Percentiles rank a stretch among this genome's conserved stretches.
phyloP scores from a whole-genome alignment of 768 basidiomycete species.

The Sporobolomyces pararoseus region DNA sequence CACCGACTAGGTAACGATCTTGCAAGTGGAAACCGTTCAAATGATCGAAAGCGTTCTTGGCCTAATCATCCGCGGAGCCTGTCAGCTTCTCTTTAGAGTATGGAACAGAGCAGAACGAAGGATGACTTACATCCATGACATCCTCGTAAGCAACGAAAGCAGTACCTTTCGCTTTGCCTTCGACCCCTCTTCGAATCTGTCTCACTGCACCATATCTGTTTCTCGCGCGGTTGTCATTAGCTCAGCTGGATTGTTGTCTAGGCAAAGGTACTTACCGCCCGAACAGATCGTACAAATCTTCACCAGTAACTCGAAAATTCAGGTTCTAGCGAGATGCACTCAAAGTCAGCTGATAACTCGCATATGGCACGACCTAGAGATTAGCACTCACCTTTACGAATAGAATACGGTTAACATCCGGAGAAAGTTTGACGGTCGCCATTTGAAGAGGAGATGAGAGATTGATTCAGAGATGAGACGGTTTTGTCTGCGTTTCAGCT shows the following conservation, averaged over 20 bases:
- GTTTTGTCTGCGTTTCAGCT: too few relatives aligned
- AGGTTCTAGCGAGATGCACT: slow-evolving; percentile 56
- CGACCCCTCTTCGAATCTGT: slow-evolving; percentile 88
- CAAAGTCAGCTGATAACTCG: background rate
- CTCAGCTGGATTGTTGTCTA: too few relatives aligned
- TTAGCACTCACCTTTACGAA: slow-evolving; percentile 62
- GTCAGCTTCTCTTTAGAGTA: background rate
- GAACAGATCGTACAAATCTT: slow-evolving; percentile 93
- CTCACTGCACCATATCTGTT: slow-evolving; percentile 68
- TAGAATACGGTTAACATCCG: slow-evolving; percentile 83
- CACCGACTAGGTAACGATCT: slow-evolving; percentile 89
- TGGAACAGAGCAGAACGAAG: too few relatives aligned
- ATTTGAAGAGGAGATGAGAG: slow-evolving; percentile 1
- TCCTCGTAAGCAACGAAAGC: slow-evolving; percentile 96
- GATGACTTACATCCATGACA: slow-evolving; percentile 73
- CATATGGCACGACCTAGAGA: background rate
- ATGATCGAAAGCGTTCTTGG: slow-evolving; percentile 93
- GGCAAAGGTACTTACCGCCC: slow-evolving; percentile 63
- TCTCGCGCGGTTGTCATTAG: too few relatives aligned
- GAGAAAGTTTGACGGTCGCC: slow-evolving; percentile 70
- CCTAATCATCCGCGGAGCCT: slow-evolving; percentile 54
- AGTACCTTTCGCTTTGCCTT: slow-evolving; percentile 87
- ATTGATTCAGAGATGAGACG: too few relatives aligned
- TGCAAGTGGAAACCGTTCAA: slow-evolving; percentile 96
- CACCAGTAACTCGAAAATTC: slow-evolving; percentile 70